Percentiles rank a stretch among this genome's conserved stretches.
These are phyloP conservation scores for Candida stauntonica DNA, from an alignment of 805 yeast genomes.

Conservation along the genomic window DNA sequence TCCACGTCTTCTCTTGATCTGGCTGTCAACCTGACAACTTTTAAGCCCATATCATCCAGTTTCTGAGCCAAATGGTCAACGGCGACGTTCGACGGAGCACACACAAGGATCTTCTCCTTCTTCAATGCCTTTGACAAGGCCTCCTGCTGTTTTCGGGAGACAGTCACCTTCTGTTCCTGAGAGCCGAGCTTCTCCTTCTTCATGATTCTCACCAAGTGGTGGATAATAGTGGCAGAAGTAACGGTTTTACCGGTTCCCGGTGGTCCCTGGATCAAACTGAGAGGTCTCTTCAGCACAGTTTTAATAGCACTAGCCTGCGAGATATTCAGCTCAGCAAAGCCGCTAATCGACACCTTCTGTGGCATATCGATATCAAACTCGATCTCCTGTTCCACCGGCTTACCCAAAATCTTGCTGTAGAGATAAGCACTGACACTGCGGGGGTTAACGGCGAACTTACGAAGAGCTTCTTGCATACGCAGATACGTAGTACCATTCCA, in stretches of 20 bases:
- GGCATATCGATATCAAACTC: constrained; percentile 64
- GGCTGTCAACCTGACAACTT: constrained; percentile 75
- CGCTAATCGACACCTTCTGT: constrained; percentile 53
- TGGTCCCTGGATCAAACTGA: constrained; percentile 88
- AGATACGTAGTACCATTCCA: constrained; percentile 85
- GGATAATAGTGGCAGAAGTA: constrained; percentile 83
- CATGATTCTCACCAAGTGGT: constrained; percentile 61
- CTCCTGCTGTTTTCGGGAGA: too few species aligned
- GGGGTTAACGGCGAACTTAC: constrained; percentile 62
- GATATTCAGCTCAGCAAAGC: constrained; percentile 64
- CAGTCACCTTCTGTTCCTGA: too few species aligned
- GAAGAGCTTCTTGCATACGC: constrained; percentile 79
- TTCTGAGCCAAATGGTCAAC: constrained; percentile 86
- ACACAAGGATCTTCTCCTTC: constrained; percentile 67
- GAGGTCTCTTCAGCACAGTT: constrained; percentile 62
- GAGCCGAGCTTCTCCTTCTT: neutral
- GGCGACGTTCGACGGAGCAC: constrained; percentile 96
- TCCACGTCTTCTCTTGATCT: constrained; percentile 78
- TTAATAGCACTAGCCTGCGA: constrained; percentile 80
- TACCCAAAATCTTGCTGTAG: constrained; percentile 77
- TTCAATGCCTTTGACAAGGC: too few species aligned
- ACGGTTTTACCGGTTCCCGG: constrained; percentile 97
- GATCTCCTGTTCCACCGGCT: constrained; percentile 60
- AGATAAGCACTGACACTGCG: constrained; percentile 69
- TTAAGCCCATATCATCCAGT: constrained; percentile 62